phyloP scores from a whole-genome alignment of 2,329 filamentous ascomycete species.

The Paecilomyces sp. region DNA sequence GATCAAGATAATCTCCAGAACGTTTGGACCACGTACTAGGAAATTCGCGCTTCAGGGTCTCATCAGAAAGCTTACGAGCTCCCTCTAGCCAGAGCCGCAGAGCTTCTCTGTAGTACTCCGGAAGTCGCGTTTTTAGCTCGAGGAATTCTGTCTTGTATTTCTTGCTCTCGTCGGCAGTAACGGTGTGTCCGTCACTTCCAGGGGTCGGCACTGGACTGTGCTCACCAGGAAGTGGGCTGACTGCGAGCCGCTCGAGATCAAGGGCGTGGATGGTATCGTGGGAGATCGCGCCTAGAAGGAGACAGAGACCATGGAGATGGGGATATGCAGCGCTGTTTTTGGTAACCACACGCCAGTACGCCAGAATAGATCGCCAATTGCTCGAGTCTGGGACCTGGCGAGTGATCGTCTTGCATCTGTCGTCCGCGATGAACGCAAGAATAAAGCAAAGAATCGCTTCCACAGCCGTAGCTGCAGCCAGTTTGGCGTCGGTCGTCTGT shows the following conservation, averaged over 20 bases:
- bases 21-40: constrained; percentile 38
- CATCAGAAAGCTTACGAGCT: constrained; percentile 31
- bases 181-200: constrained; percentile 35
- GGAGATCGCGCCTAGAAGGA: constrained; percentile 40
- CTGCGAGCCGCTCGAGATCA: constrained; percentile 38
- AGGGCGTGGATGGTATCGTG: constrained; percentile 39
- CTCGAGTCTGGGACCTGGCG: constrained; percentile 32
- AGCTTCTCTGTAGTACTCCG: constrained; percentile 34
- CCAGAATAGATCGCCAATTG: constrained; percentile 41
- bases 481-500: constrained; percentile 28
- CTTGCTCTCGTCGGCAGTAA: constrained; percentile 29
- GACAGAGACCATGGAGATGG: constrained; percentile 36
- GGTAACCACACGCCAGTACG: constrained; percentile 40
- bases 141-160: constrained; percentile 30
- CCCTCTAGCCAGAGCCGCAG: constrained; percentile 39
- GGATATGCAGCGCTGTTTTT: constrained; percentile 30
- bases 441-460: constrained; percentile 43
- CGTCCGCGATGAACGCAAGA: constrained; percentile 38
- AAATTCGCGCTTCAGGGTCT: constrained; percentile 33
- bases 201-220: constrained; percentile 33
- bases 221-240: constrained; percentile 32
- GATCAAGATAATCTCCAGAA: constrained; percentile 28
- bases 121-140: constrained; percentile 33
- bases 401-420: constrained; percentile 28
- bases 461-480: constrained; percentile 32